phyloP scores from a whole-genome alignment of 73 alveolate species.

The Paramecium caudatum region DNA sequence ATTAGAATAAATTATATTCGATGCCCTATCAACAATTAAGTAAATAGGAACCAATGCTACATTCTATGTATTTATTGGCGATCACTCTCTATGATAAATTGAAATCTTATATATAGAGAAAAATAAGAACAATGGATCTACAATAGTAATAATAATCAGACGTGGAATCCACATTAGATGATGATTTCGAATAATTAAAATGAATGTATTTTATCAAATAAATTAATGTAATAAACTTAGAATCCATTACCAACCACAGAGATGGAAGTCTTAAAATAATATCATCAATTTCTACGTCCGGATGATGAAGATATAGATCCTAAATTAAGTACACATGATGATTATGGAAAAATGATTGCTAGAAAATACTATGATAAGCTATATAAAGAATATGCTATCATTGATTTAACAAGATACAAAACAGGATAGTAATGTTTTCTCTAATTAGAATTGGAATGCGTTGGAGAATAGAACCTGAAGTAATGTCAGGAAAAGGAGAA shows the following conservation, averaged over 20 bases:
- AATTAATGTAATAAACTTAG: background rate
- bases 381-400: conserved; percentile 79
- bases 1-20: conserved; percentile 54
- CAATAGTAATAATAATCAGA: conserved; percentile 33
- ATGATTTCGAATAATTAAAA: conserved; percentile 29
- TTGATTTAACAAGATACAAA: conserved; percentile 78
- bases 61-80: conserved; percentile 43
- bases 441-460: conserved; percentile 79
- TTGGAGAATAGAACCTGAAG: conserved; percentile 82
- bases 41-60: conserved; percentile 55
- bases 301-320: conserved; percentile 71
- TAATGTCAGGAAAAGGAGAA: conserved; percentile 78
- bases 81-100: conserved; percentile 54
- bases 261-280: conserved; percentile 49
- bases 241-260: background rate
- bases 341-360: conserved; percentile 68
- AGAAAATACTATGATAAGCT: conserved; percentile 75
- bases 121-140: conserved; percentile 50
- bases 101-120: conserved; percentile 46
- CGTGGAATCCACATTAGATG: conserved; percentile 37
- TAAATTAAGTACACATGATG: conserved; percentile 11
- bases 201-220: background rate
- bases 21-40: conserved; percentile 46
- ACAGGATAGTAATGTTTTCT: conserved; percentile 79
- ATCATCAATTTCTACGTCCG: conserved; percentile 67